phyloP scores from a whole-genome alignment of 2,329 filamentous ascomycete species.

The Exophiala xenobiotica region DNA sequence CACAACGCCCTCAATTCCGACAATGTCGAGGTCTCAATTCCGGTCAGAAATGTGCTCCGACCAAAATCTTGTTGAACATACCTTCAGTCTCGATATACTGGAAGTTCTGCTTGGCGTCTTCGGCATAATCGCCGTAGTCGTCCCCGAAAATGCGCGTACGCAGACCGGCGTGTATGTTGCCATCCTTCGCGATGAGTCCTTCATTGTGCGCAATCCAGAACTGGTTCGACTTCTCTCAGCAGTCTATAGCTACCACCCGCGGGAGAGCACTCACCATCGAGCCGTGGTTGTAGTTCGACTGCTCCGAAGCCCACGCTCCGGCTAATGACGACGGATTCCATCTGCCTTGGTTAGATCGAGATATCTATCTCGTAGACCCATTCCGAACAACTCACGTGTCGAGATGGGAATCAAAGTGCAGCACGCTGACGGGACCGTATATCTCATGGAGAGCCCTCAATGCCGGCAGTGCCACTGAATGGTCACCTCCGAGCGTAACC shows the following conservation, averaged over 20 bases:
- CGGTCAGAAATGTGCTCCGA: too few relatives aligned
- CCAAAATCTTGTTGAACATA: too few relatives aligned
- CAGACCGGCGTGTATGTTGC: slow-evolving; percentile 77
- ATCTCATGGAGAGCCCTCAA: slow-evolving; percentile 63
- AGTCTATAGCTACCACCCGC: too few relatives aligned
- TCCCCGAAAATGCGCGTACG: slow-evolving; percentile 70
- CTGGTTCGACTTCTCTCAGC: slow-evolving; percentile 36
- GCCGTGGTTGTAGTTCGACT: slow-evolving; percentile 78
- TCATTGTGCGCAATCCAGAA: slow-evolving; percentile 84
- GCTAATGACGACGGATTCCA: not conserved
- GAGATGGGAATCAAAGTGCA: slow-evolving; percentile 76
- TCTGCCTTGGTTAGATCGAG: not conserved
- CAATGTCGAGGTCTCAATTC: slow-evolving; percentile 82
- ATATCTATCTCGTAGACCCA: slow-evolving; percentile 47
- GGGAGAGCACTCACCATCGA: slow-evolving; percentile 53
- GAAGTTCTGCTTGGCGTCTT: slow-evolving; percentile 49
- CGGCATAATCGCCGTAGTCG: slow-evolving; percentile 63
- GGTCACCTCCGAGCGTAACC: slow-evolving; percentile 73
- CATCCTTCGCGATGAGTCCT: slow-evolving; percentile 68
- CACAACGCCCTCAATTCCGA: slow-evolving; percentile 70
- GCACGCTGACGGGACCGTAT: slow-evolving; percentile 64
- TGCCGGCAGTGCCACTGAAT: slow-evolving; percentile 67
- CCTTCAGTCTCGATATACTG: not conserved
- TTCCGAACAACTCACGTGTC: slow-evolving; percentile 68
- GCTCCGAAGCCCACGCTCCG: slow-evolving; percentile 63